A percentile compares a stretch with the other conserved stretches of the same genome.
Conservation (phyloP, 345 rosid species). For the Pistacia atlantica region DNA sequence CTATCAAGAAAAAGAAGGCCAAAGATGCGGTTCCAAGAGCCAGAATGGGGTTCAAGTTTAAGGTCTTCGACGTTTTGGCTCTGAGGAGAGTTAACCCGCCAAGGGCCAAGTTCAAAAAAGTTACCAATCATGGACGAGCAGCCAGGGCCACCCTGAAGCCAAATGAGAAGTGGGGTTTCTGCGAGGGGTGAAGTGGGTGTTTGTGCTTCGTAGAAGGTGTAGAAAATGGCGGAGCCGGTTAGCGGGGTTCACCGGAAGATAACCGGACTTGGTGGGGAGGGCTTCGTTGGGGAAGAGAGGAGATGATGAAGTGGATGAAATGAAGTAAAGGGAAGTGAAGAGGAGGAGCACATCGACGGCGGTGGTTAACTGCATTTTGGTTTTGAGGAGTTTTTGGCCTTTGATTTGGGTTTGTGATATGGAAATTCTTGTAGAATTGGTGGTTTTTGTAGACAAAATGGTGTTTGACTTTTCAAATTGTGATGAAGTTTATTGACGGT, state of each 20-base stretch:
- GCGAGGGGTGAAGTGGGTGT: constrained; percentile 38
- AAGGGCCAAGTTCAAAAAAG: constrained; percentile 85
- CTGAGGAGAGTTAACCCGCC: constrained; percentile 49
- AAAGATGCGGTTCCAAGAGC: constrained; percentile 83
- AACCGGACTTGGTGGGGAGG: constrained; percentile 85
- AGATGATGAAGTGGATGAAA: constrained; percentile 22
- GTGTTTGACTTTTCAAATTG: too few species aligned
- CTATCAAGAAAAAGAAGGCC: constrained; percentile 78
- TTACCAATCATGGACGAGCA: constrained; percentile 94
- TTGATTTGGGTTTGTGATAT: not conserved
- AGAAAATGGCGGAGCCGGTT: constrained; percentile 68
- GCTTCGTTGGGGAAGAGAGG: constrained; percentile 52
- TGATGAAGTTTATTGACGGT: too few species aligned
- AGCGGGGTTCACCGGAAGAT: constrained; percentile 57
- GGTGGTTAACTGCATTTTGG: constrained; percentile 20
- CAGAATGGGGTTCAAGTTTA: constrained; percentile 50
- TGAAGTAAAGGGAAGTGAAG: constrained; percentile 18
- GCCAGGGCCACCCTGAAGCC: constrained; percentile 96
- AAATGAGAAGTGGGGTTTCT: constrained; percentile 69
- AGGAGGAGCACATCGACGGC: constrained; percentile 20
- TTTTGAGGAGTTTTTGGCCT: too few species aligned
- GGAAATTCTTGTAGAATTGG: too few species aligned
- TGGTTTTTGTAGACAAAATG: too few species aligned
- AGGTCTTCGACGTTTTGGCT: constrained; percentile 23
- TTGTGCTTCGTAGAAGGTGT: constrained; percentile 80